Evolutionary conservation across 768 basidiomycete species (phyloP), one percentile per base, ranked within the genome.

Genomic region (Boletellus emodensis): DNA sequence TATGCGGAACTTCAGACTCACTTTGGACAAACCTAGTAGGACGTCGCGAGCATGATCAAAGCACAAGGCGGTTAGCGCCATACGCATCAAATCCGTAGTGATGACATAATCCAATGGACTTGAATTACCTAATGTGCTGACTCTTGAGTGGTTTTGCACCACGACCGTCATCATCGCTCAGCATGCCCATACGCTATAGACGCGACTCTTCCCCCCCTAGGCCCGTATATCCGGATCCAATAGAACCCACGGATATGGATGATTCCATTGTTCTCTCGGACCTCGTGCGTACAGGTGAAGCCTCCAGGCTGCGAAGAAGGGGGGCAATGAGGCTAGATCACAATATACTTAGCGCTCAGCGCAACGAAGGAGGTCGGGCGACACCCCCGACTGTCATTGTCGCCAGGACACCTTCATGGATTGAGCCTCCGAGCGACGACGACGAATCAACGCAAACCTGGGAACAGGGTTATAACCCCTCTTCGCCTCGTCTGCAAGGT

Each of bases 251-350:
- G 34, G 83, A 85, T 51, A 75, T 72, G 2, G 86, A 89, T 57
- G 83, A 82, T 60, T 76, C 81, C 30, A 83, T 89, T 49, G 79
- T 87, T 17, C 77, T 88, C 40, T 85, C 84, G 2, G 86, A 88
- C 64, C 75, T 89, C 37, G 75, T 88, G 14, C 83, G 87, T 44
- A 82, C 82, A 1, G 87, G 82, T 14, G 87, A 89, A 61, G 83
- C 84, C 0, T 88, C 87, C 4, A 74, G 87, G 6, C 69, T 88
- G 46, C 78, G 87, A n/a, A 72, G 87, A 49, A 72, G 87, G 55
- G 87, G 87, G 11, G 87, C 87, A 45, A 78, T 87, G 76, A 74
- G 83, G 35, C 71, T 85, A 32, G 82, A 84, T 66, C 75, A 74
- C 51, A 65, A 61, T 35, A 34, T 59, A 20, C 40, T 66, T 24